Percentiles rank a stretch among this genome's conserved stretches.
These are phyloP conservation scores for Phaseolus lunatus DNA, from an alignment of 306 rosid genomes.

Conservation along the genomic window DNA sequence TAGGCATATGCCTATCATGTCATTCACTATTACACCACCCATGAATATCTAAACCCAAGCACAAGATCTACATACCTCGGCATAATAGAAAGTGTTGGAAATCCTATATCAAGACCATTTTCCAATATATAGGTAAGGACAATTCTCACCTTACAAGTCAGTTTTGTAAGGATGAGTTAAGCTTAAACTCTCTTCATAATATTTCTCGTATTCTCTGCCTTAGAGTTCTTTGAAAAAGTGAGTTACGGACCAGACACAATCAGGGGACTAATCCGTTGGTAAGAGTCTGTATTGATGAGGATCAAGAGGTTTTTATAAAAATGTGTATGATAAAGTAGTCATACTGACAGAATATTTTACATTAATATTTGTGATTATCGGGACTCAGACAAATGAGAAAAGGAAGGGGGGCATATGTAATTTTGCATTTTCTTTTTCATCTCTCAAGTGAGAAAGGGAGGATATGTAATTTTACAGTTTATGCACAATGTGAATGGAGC, in stretches of 20 bases:
- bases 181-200: no score
- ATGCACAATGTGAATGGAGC: conserved; percentile 4
- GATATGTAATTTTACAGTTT: conserved; percentile 6
- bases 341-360: not conserved
- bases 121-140: no score
- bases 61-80: no score
- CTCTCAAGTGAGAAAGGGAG: not conserved
- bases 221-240: conserved; percentile 7
- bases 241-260: not conserved
- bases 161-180: no score
- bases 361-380: conserved; percentile 1
- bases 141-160: no score
- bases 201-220: not conserved
- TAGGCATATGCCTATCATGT: no score
- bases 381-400: conserved; percentile 1
- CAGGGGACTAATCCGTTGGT: conserved; percentile 15
- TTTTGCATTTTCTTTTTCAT: conserved; percentile 7
- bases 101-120: no score
- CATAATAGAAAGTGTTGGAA: no score
- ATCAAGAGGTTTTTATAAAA: not conserved
- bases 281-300: not conserved
- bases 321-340: conserved; percentile 3
- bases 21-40: no score
- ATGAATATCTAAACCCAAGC: no score
- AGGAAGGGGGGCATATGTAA: not conserved